phyloP scores from a whole-genome alignment of 306 rosid genomes.

The Gleditsia sinensis region DNA sequence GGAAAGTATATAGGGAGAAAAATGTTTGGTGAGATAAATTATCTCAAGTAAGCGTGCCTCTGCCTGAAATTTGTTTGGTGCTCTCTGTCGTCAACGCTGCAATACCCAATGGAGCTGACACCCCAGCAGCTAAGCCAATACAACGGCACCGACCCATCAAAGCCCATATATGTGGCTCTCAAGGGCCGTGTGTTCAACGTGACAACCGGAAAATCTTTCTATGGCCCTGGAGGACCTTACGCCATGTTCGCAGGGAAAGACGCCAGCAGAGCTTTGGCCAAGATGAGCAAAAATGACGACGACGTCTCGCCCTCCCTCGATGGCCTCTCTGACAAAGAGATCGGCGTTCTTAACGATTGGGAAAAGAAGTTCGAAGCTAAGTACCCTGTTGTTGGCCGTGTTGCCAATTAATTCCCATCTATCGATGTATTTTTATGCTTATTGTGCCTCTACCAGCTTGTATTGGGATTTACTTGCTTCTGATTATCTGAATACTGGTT shows the following conservation, averaged over 20 bases:
- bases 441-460: neutral
- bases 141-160: constrained; percentile 81
- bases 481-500: neutral
- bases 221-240: constrained; percentile 92
- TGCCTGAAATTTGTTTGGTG: neutral
- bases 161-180: constrained; percentile 79
- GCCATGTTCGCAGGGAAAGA: constrained; percentile 95
- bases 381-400: constrained; percentile 82
- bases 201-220: constrained; percentile 79
- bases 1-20: neutral
- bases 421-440: neutral
- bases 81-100: constrained; percentile 20
- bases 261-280: constrained; percentile 93
- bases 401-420: constrained; percentile 38
- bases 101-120: constrained; percentile 61
- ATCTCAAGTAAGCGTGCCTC: no score
- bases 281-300: constrained; percentile 90
- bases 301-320: constrained; percentile 68
- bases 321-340: constrained; percentile 93
- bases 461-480: neutral
- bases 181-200: constrained; percentile 88
- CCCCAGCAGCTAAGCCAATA: constrained; percentile 57
- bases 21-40: neutral
- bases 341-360: constrained; percentile 92
- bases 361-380: constrained; percentile 93